Percentiles rank a stretch among this genome's conserved stretches.
Conservation (phyloP, 2,329 filamentous ascomycete genomes). For the Mollisiaceae sp. region DNA sequence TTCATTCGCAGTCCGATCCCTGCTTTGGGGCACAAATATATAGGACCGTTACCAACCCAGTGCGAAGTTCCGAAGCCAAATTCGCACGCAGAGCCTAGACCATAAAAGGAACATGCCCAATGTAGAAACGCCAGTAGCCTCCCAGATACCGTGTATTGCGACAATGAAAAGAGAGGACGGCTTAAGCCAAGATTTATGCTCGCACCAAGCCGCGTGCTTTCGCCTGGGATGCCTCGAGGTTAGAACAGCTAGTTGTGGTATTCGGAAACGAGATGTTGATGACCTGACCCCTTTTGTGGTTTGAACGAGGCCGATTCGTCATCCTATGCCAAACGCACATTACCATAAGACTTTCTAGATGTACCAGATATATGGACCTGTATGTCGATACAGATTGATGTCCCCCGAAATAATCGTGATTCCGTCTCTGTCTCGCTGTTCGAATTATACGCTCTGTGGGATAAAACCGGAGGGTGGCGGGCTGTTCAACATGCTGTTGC, state of each 20-base stretch:
- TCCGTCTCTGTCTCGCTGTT: neutral
- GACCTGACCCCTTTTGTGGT: neutral
- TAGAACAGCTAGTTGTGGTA: neutral
- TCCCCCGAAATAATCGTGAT: neutral
- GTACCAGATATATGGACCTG: slow-evolving; percentile 9
- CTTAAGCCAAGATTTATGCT: slow-evolving; percentile 10
- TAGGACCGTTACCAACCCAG: slow-evolving; percentile 10
- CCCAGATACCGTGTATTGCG: slow-evolving; percentile 13
- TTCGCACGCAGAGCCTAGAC: slow-evolving; percentile 5
- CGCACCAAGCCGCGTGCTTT: neutral
- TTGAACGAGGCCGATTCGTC: neutral
- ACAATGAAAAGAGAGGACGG: slow-evolving; percentile 9
- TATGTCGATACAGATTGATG: slow-evolving; percentile 4
- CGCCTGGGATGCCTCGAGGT: neutral
- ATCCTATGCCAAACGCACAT: slow-evolving; percentile 10
- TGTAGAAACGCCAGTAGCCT: slow-evolving; percentile 20
- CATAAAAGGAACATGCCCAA: slow-evolving; percentile 17
- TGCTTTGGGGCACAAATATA: neutral
- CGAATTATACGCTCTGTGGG: slow-evolving; percentile 38
- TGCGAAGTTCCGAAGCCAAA: neutral
- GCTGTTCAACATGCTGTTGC: slow-evolving; percentile 94
- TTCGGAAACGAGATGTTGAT: neutral
- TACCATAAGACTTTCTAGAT: slow-evolving; percentile 9
- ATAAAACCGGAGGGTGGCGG: slow-evolving; percentile 60
- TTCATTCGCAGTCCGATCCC: neutral